Base-by-base conservation (phyloP, 163 green algal species). In the Volvox carteri region DNA sequence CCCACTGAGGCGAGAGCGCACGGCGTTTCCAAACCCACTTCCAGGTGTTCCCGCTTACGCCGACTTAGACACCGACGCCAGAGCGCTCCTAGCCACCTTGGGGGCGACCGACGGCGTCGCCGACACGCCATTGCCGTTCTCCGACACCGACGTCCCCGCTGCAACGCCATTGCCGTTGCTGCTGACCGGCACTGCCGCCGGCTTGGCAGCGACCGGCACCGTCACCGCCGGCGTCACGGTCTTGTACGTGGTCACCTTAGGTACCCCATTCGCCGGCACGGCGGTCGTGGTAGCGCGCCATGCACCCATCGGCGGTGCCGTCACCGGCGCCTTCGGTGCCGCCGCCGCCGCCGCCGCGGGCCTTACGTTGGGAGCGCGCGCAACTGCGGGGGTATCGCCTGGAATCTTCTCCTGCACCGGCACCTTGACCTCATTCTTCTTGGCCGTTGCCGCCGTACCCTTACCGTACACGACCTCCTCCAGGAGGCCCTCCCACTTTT, bases 401-500 rank as follows among this genome's bases (percentile, higher is more conserved):
- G 84, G 84, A 54, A 89, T 89, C 72, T 84, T 84, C 84, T 84
- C 72, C n/a, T 21, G 2, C n/a, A 89, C 84, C 6, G 84, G 84
- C 41, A 89, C 84, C 62, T 65, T 76, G 62, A 89, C 37, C 68
- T 73, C 83, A 67, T 74, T 25, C 83, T 88, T 88, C 83, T 88
- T 88, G 28, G 33, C 52, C n/a, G 50, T 81, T 16, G 35, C 37
- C 0, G 46, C 35, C 23, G 25, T 35, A 33, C 67, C 50, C 67
- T 73, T 60, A 50, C 68, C 83, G 48, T 18, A 60, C 48, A 81
- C 50, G 14, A 98, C 60, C 78, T 94, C 90, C 90, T 97, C 95
- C 14, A 99, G 93, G 12, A 98, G 85, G 11, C 94, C 96, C 92
- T 99, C 97, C 98, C 98, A 99, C 95, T 98, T 98, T 85, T 95